Base-by-base conservation (phyloP, 73 alveolate genomes). In the Symbiodinium pilosum region DNA sequence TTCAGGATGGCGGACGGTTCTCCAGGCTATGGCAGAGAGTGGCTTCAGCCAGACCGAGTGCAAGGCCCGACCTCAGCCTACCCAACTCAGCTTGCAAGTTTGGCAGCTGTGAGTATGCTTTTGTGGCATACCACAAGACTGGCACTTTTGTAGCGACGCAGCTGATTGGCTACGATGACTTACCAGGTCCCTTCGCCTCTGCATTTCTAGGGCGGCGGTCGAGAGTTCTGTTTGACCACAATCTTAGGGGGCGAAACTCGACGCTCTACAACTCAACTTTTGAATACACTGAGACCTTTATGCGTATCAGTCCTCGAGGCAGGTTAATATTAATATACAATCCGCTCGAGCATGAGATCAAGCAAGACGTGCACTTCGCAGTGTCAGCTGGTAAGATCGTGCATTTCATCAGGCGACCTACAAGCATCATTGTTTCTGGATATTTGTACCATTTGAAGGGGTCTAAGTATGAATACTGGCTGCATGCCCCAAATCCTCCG, bases 141-240 rank as follows among this genome's bases (percentile, higher is more conserved):
- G 95, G 95, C 47, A 88, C 95, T 2, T 88, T 88, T 41, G 86
- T 88, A 14, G 95, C 95, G 6, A 88, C 95, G 38, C 95, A 88
- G 54, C 95, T 88, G 9, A 83, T 88, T 11, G 95, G 95, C 30
- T 88, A 88, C 51, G 44, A 88, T 54, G 85, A 73, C 30, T 0
- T 36, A 32, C 44, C 28, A 1, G 41, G 41, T 32, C 85, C 41
- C 26, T 73, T n/a, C 34, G 85, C 43, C 42, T 64, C 81, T 24
- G 81, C 34, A 38, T 38, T 64, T 24, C 39, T 64, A 14, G 81
- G 81, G 3, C 39, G 39, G 34, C 30, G 43, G n/a, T 11, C 85
- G 44, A 14, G 85, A n/a, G 14, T 16, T 20, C 44, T 16, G 30
- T n/a, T 73, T 24, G 44, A 73, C 8, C 51, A n/a, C 34, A 43